These are phyloP conservation scores for Xylariaceae sp. DNA, from an alignment of 2,329 filamentous ascomycete genomes.

Conservation along the genomic window DNA sequence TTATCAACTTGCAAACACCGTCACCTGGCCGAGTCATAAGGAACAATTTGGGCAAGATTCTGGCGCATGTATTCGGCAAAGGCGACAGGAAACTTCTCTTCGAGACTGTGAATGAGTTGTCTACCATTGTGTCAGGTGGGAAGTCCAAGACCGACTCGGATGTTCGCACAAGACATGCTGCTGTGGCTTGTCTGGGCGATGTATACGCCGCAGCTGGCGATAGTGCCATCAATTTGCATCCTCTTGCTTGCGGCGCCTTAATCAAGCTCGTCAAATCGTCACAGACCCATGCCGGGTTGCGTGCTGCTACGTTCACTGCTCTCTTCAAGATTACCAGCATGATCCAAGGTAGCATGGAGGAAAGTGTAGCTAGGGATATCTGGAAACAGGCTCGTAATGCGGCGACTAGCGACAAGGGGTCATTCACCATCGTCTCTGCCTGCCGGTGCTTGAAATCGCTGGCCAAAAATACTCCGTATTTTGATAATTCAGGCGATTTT, in stretches of 20 bases:
- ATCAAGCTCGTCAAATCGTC: slow-evolving; percentile 77
- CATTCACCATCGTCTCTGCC: slow-evolving; percentile 72
- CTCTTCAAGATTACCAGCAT: slow-evolving; percentile 73
- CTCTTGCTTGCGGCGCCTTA: slow-evolving; percentile 65
- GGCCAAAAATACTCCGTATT: slow-evolving; percentile 69
- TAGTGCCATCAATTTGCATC: slow-evolving; percentile 80
- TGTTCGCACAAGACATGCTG: slow-evolving; percentile 76
- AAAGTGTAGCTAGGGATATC: slow-evolving; percentile 77
- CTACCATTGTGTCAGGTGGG: slow-evolving; percentile 65
- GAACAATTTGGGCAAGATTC: slow-evolving; percentile 80
- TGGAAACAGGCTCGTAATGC: slow-evolving; percentile 87
- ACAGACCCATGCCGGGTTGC: slow-evolving; percentile 73
- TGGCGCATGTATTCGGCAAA: slow-evolving; percentile 74
- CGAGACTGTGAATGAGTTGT: slow-evolving; percentile 87
- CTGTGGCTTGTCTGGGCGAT: slow-evolving; percentile 79
- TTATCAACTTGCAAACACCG: slow-evolving; percentile 77
- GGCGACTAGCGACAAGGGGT: slow-evolving; percentile 74
- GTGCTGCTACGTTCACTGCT: slow-evolving; percentile 71
- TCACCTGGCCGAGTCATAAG: slow-evolving; percentile 83
- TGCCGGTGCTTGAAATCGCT: slow-evolving; percentile 76
- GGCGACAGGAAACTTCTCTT: slow-evolving; percentile 90
- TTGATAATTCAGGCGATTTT: slow-evolving; percentile 84
- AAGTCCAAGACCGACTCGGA: slow-evolving; percentile 76
- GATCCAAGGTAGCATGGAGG: slow-evolving; percentile 74
- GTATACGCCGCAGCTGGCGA: slow-evolving; percentile 91